Evolutionary conservation across 345 rosid genomes (phyloP).

Genomic region (Rhodamnia rubescens): DNA sequence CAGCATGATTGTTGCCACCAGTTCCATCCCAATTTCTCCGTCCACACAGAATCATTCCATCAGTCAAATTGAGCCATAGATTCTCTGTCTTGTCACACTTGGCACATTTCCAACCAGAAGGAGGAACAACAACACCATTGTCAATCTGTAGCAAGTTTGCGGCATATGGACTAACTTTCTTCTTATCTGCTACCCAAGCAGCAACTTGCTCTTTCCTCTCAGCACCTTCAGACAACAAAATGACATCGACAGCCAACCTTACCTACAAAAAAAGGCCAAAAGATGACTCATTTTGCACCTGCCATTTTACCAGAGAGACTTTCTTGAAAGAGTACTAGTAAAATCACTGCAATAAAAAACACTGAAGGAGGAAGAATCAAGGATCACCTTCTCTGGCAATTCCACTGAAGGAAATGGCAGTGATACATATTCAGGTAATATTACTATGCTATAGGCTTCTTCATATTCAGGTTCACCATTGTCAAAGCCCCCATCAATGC

Average conservation of each 20-base stretch:
- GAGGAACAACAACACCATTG: conserved; percentile 67
- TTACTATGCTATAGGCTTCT: conserved; percentile 50
- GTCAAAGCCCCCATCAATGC: conserved; percentile 93
- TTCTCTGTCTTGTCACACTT: conserved; percentile 91
- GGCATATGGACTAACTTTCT: conserved; percentile 71
- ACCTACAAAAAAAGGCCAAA: conserved; percentile 30
- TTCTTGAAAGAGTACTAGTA: not conserved
- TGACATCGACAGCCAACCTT: conserved; percentile 83
- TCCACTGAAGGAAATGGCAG: conserved; percentile 88
- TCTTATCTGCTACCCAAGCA: conserved; percentile 91
- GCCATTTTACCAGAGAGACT: not conserved
- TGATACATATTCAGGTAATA: conserved; percentile 64
- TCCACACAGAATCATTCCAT: conserved; percentile 97
- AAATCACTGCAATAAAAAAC: not conserved
- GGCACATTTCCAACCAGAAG: conserved; percentile 84
- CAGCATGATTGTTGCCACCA: conserved; percentile 96
- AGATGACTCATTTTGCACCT: not conserved
- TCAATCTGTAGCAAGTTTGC: conserved; percentile 64
- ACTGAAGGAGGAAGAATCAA: not conserved
- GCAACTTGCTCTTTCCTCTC: conserved; percentile 84
- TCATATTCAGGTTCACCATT: conserved; percentile 79
- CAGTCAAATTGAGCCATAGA: conserved; percentile 95
- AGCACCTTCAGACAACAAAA: conserved; percentile 73
- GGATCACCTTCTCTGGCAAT: conserved; percentile 89
- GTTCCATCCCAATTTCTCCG: conserved; percentile 95